Percentiles rank a stretch among this genome's conserved stretches.
phyloP scores from a whole-genome alignment of 352 stramenopile genomes.

The Pythium biforme region DNA sequence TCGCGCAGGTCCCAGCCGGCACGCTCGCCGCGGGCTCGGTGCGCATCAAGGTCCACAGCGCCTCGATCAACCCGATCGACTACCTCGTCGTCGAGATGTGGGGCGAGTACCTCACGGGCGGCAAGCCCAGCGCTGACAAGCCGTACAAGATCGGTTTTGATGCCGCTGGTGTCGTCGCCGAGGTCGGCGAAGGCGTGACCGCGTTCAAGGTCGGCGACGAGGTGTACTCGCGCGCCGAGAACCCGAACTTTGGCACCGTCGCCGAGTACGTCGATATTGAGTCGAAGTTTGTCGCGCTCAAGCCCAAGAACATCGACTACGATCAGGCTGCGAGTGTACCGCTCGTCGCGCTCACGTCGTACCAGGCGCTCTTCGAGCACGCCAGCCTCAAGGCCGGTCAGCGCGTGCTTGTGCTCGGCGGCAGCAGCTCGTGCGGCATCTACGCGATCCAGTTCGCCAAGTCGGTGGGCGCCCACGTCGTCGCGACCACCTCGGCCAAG shows the following conservation, averaged over 20 bases:
- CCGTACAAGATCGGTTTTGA: slow-evolving; percentile 22
- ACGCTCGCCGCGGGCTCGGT: slow-evolving; percentile 5
- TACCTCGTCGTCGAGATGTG: slow-evolving; percentile 14
- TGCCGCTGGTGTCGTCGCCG: slow-evolving; percentile 11
- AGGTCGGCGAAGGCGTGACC: slow-evolving; percentile 15
- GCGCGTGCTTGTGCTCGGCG: slow-evolving; percentile 37
- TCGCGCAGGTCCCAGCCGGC: slow-evolving; percentile 11
- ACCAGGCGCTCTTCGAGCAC: slow-evolving; percentile 34
- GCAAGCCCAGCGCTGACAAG: slow-evolving; percentile 18
- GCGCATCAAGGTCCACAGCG: slow-evolving; percentile 23
- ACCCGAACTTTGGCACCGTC: slow-evolving; percentile 24
- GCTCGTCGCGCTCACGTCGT: slow-evolving; percentile 31
- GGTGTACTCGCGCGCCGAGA: slow-evolving; percentile 25
- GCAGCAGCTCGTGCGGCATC: slow-evolving; percentile 37
- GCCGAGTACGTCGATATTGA: slow-evolving; percentile 44
- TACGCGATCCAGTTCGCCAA: slow-evolving; percentile 29
- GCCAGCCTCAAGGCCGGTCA: slow-evolving; percentile 18
- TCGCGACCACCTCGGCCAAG: slow-evolving; percentile 35
- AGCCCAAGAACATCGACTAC: slow-evolving; percentile 40
- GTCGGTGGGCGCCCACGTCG: slow-evolving; percentile 18
- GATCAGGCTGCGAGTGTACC: slow-evolving; percentile 39
- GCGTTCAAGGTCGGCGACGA: slow-evolving; percentile 18
- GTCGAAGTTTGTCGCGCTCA: slow-evolving; percentile 31
- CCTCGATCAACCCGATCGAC: slow-evolving; percentile 23
- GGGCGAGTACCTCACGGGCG: slow-evolving; percentile 10